Conservation (phyloP, 345 rosid genomes). For the Hibiscus trionum region DNA sequence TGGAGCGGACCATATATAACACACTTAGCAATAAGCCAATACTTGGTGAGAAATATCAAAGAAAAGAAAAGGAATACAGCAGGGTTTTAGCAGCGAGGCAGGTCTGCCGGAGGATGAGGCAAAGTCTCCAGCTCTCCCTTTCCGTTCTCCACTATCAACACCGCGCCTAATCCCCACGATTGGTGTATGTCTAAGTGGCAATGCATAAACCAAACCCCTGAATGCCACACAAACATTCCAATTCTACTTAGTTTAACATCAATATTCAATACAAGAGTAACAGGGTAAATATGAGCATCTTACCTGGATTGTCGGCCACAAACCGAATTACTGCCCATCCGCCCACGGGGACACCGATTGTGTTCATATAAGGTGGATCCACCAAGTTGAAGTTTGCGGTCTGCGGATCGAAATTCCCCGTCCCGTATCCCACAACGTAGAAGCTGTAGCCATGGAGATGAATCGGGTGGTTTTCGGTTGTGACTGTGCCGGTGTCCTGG, state of each 20-base stretch:
- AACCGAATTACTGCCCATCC: constrained; percentile 92
- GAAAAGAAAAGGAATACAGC: constrained; percentile 1
- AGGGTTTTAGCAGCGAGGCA: constrained; percentile 42
- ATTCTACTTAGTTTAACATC: background rate
- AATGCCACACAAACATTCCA: background rate
- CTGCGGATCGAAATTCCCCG: constrained; percentile 52
- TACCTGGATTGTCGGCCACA: constrained; percentile 77
- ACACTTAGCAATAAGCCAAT: constrained; percentile 30
- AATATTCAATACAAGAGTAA: background rate
- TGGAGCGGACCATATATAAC: constrained; percentile 4
- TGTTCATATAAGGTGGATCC: constrained; percentile 83
- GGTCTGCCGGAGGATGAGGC: constrained; percentile 69
- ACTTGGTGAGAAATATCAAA: constrained; percentile 13
- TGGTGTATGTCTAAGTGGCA: constrained; percentile 75
- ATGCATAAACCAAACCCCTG: constrained; percentile 88
- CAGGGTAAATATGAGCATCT: background rate
- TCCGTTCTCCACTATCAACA: constrained; percentile 66
- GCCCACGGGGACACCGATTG: constrained; percentile 81
- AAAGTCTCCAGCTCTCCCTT: constrained; percentile 45
- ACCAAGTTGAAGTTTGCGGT: constrained; percentile 46
- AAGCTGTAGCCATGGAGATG: constrained; percentile 89
- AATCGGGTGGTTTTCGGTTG: constrained; percentile 82
- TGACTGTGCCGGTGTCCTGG: constrained; percentile 65
- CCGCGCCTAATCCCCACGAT: constrained; percentile 78
- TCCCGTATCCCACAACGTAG: constrained; percentile 67